Evolutionary conservation across 2,329 filamentous ascomycete genomes (phyloP).

Genomic region (Fusarium tricinctum): DNA sequence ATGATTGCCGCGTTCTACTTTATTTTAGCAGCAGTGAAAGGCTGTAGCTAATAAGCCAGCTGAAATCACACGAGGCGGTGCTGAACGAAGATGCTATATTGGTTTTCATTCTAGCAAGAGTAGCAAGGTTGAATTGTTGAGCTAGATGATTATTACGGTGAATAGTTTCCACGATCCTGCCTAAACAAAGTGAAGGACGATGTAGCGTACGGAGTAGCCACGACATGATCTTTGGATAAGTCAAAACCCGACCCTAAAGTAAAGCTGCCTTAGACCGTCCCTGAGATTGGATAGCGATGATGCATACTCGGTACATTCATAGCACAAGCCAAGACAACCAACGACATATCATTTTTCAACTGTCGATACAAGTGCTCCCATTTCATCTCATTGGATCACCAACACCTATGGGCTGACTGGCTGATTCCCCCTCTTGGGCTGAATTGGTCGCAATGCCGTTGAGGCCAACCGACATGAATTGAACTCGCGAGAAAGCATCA

Average conservation of each 20-base stretch:
- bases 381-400: constrained; percentile 26
- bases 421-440: constrained; percentile 26
- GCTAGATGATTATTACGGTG: neutral
- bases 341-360: constrained; percentile 41
- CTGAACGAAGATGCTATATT: constrained; percentile 17
- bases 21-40: constrained; percentile 24
- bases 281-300: constrained; percentile 23
- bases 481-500: constrained; percentile 19
- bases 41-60: constrained; percentile 20
- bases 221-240: neutral
- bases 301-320: constrained; percentile 24
- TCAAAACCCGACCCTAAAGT: constrained; percentile 5
- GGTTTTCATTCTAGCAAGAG: constrained; percentile 26
- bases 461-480: constrained; percentile 41
- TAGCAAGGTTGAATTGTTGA: constrained; percentile 22
- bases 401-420: constrained; percentile 37
- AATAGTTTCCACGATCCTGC: neutral
- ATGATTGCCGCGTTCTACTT: constrained; percentile 33
- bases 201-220: constrained; percentile 10
- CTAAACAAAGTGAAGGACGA: constrained; percentile 17
- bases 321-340: constrained; percentile 32
- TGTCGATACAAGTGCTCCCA: constrained; percentile 10
- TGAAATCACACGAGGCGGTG: constrained; percentile 37
- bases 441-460: constrained; percentile 26
- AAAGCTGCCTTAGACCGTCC: constrained; percentile 14